phyloP scores from a whole-genome alignment of 345 rosid species.

The Lenwebbia sp. region DNA sequence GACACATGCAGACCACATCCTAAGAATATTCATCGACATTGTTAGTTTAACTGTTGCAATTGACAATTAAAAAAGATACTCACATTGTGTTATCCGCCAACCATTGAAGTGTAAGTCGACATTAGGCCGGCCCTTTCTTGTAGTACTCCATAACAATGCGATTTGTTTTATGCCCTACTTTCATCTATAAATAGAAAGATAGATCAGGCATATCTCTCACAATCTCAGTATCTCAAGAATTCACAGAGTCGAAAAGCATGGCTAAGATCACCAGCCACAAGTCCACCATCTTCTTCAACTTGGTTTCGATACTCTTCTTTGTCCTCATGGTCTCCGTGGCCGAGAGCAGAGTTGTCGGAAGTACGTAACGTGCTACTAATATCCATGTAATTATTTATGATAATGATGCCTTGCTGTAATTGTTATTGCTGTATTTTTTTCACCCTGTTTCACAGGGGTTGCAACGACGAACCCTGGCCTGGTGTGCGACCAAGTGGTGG shows the following conservation, averaged over 20 bases:
- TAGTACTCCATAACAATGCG: not conserved
- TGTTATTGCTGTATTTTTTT: not conserved
- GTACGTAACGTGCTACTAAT: not conserved
- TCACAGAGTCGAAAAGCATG: not conserved
- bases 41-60: not conserved
- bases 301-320: not conserved
- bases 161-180: not conserved
- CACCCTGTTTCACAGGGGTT: not conserved
- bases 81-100: not conserved
- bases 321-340: not conserved
- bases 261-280: not conserved
- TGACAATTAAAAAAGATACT: not conserved
- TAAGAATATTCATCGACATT: not conserved
- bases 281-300: not conserved
- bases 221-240: not conserved
- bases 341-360: not conserved
- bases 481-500: not conserved
- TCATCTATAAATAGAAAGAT: not conserved
- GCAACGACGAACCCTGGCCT: not conserved
- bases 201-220: not conserved
- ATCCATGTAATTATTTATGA: not conserved
- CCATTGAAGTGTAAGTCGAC: not conserved
- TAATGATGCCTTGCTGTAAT: not conserved
- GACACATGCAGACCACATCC: not conserved
- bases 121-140: not conserved